Conservation (phyloP, 106 monocot species). For the Allium cepa region DNA sequence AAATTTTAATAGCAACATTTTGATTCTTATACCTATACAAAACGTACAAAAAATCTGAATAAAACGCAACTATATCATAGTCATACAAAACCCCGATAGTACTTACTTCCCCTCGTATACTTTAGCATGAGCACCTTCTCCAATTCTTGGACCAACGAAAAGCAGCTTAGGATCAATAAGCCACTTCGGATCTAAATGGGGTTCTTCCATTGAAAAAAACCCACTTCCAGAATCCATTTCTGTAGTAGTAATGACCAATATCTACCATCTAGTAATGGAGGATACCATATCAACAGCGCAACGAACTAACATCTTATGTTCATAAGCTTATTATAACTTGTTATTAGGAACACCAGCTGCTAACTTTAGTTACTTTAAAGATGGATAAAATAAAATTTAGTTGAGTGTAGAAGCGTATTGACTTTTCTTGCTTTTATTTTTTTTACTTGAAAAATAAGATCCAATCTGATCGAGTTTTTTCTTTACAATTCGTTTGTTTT, state of each 20-base stretch:
- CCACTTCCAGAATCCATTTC: conserved; percentile 57
- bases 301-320: no score
- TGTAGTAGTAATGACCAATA: conserved; percentile 1
- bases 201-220: conserved; percentile 37
- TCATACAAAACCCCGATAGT: not conserved
- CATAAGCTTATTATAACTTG: no score
- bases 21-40: conserved; percentile 77
- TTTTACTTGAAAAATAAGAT: no score
- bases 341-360: no score
- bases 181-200: conserved; percentile 71
- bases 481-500: no score
- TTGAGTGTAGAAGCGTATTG: no score
- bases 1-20: conserved; percentile 91
- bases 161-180: conserved; percentile 83
- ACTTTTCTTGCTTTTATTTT: no score
- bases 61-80: no score
- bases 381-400: no score
- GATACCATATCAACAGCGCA: not conserved
- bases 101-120: conserved; percentile 96
- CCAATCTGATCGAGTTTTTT: no score
- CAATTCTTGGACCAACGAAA: conserved; percentile 84
- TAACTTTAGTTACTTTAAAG: no score
- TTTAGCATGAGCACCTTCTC: conserved; percentile 91
- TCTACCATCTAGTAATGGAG: conserved; percentile 22
- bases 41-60: not conserved